phyloP scores from a whole-genome alignment of 2,329 filamentous ascomycete genomes.

The Penicillium sp. region DNA sequence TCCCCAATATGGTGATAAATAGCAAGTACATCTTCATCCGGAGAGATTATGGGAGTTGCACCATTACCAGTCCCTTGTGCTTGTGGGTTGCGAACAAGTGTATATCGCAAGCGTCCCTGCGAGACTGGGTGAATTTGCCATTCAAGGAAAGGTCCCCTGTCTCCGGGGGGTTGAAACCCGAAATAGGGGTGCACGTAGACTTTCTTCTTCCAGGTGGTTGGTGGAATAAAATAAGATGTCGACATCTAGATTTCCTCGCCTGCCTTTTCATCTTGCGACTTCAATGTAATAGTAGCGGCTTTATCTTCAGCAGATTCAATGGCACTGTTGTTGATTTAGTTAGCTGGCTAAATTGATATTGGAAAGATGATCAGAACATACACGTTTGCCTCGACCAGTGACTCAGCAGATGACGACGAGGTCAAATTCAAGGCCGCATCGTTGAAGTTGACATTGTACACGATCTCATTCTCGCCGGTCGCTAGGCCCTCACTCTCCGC shows the following conservation, averaged over 20 bases:
- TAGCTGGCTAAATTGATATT: neutral
- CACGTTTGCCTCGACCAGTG: constrained; percentile 1
- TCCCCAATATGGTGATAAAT: constrained; percentile 11
- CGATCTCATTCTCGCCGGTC: neutral
- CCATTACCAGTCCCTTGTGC: constrained; percentile 50
- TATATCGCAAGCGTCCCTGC: constrained; percentile 12
- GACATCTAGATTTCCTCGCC: neutral
- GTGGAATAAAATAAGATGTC: neutral
- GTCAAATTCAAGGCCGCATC: neutral
- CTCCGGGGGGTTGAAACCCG: constrained; percentile 2
- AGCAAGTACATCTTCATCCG: neutral
- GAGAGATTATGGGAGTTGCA: neutral
- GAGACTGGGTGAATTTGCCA: constrained; percentile 10
- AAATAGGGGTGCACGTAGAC: constrained; percentile 10
- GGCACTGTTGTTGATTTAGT: neutral
- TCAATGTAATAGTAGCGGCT: constrained; percentile 1
- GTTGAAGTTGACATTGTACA: constrained; percentile 2
- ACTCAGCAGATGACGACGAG: neutral
- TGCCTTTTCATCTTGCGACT: neutral
- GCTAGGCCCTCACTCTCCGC: neutral
- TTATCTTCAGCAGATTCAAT: neutral
- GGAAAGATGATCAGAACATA: neutral
- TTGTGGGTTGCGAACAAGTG: constrained; percentile 5
- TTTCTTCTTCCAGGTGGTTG: neutral
- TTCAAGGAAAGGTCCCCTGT: neutral